Base-by-base conservation (phyloP, 352 stramenopile genomes). In the Phytophthora citricola region DNA sequence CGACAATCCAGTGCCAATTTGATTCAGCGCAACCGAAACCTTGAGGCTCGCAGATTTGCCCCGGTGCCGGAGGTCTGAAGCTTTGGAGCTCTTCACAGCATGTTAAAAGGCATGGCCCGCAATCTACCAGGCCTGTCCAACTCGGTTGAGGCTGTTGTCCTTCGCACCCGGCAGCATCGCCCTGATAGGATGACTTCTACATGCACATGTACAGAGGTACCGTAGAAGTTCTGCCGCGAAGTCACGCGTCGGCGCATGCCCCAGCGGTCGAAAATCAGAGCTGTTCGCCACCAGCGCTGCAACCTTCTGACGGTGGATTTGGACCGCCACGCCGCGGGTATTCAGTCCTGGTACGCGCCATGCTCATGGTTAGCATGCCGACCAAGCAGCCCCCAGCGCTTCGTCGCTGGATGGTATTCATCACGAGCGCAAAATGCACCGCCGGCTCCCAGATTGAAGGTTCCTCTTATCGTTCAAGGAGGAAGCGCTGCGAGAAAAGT, bases 1-100 rank as follows among this genome's bases (percentile, higher is more conserved):
- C 10, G 4, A 40, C 41, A 64, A 62, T 54, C 38, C 24, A 64
- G 47, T 46, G 46, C 14, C 24, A 4, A 51, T 39, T 50, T 44
- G 39, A 50, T 49, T 49, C 39, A 17, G 45, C 11, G 26, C 24
- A 9, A 24, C 22, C n/a, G 24, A 60, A 10, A 43, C 39, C 24
- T 39, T 60, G 27, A 43, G 38, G 20, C 32, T 60, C 41, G 41
- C 40, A 34, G 45, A 57, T 63, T 63, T 43, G 56, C 17, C 17
- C 24, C 44, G 15, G 41, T 47, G 32, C 56, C 8, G 31, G 31
- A 36, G 31, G 31, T 36, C 24, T 34, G 43, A 43, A 43, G 41
- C 31, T 44, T 51, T 51, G 51, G 22, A 52, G 54, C 20, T 52
- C 29, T 41, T 58, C 22, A 14, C 22, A 11, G 24, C 15, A 17